Conservation (phyloP, 2,329 filamentous ascomycete genomes). For the Gnomoniopsis smithogilvyi region DNA sequence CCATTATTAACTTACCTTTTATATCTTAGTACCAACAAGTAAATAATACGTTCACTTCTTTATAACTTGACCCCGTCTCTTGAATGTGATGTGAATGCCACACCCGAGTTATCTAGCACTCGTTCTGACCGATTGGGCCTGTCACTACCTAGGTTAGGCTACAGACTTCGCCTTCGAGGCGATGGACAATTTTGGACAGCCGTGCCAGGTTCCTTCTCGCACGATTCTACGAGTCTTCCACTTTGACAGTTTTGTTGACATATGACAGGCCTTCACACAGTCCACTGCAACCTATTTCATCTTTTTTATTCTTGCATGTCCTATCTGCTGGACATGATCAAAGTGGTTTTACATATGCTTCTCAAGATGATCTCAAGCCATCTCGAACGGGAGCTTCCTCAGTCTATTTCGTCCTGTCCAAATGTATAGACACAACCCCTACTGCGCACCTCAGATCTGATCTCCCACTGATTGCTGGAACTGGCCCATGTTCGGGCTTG, state of each 20-base stretch:
- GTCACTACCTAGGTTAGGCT: too few relatives aligned
- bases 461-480: not conserved
- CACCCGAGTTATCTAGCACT: too few relatives aligned
- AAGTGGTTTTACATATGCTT: not conserved
- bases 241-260: too few relatives aligned
- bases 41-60: not conserved
- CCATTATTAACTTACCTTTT: not conserved
- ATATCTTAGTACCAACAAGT: not conserved
- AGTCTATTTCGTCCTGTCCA: not conserved
- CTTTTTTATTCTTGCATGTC: not conserved
- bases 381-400: not conserved
- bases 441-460: too few relatives aligned
- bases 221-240: too few relatives aligned
- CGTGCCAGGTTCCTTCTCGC: too few relatives aligned
- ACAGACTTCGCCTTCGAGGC: too few relatives aligned
- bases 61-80: not conserved
- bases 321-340: not conserved
- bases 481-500: not conserved
- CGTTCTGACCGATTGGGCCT: too few relatives aligned
- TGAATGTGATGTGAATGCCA: not conserved
- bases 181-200: too few relatives aligned
- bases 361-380: not conserved
- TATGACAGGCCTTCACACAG: not conserved
- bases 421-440: not conserved
- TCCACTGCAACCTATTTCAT: not conserved